A percentile compares a stretch with the other conserved stretches of the same genome.
Conservation (phyloP, 768 basidiomycete species). For the Calocybe cyanea region DNA sequence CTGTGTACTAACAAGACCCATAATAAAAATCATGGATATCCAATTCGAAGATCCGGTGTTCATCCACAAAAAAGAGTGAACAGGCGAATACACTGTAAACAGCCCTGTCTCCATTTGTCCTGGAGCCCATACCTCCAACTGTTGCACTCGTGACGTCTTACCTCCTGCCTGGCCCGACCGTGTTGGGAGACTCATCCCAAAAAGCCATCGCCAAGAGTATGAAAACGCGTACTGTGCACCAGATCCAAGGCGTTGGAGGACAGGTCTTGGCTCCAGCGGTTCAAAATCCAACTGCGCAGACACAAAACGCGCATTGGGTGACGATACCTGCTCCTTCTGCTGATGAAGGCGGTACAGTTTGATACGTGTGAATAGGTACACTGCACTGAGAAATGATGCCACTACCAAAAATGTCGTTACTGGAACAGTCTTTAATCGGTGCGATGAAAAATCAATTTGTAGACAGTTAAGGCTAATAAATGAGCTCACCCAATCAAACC, state of each 20-base stretch:
- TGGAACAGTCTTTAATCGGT: slow-evolving; percentile 53
- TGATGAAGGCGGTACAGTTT: slow-evolving; percentile 66
- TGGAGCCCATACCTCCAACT: slow-evolving; percentile 77
- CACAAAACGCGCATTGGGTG: slow-evolving; percentile 67
- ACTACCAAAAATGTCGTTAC: slow-evolving; percentile 53
- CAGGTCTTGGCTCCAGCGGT: slow-evolving; percentile 40
- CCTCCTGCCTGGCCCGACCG: slow-evolving; percentile 31
- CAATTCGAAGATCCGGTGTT: slow-evolving; percentile 69
- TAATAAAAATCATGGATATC: slow-evolving; percentile 66
- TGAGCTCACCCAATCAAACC: slow-evolving; percentile 76
- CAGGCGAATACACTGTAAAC: slow-evolving; percentile 76
- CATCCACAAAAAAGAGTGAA: slow-evolving; percentile 71
- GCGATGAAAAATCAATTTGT: slow-evolving; percentile 4
- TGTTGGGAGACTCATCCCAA: slow-evolving; percentile 53
- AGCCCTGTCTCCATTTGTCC: slow-evolving; percentile 66
- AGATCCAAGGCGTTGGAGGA: slow-evolving; percentile 37
- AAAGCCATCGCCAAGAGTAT: slow-evolving; percentile 61
- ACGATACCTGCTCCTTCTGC: slow-evolving; percentile 61
- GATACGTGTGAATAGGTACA: slow-evolving; percentile 69
- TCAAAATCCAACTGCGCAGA: slow-evolving; percentile 47
- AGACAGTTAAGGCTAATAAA: slow-evolving; percentile 10
- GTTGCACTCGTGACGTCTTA: slow-evolving; percentile 58
- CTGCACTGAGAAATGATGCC: slow-evolving; percentile 52
- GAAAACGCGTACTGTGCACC: slow-evolving; percentile 51
- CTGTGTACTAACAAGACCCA: slow-evolving; percentile 64